phyloP scores from a whole-genome alignment of 257 asterid genomes.

The Ligustrum vulgare region DNA sequence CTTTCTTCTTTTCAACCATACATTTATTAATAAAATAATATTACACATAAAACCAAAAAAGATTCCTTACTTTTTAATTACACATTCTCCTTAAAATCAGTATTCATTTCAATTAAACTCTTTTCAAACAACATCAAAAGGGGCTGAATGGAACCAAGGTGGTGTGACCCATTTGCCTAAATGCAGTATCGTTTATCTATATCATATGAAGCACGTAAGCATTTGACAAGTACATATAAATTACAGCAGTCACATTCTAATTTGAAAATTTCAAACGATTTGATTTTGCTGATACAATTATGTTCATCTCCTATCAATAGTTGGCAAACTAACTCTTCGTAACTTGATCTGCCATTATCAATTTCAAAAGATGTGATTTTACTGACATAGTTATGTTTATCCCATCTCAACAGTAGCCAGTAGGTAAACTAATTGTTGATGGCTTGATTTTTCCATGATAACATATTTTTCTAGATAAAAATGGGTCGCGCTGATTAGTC shows the following conservation, averaged over 20 bases:
- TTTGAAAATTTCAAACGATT: too few species aligned
- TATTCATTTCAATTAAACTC: too few species aligned
- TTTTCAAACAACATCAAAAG: too few species aligned
- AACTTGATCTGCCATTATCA: not conserved
- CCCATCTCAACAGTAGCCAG: not conserved
- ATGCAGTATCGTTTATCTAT: not conserved
- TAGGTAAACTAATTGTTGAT: not conserved
- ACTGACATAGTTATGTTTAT: not conserved
- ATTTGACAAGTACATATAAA: not conserved
- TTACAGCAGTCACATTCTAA: not conserved
- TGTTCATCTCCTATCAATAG: not conserved
- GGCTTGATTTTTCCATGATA: not conserved
- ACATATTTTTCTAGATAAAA: not conserved
- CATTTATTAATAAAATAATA: too few species aligned
- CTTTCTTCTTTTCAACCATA: too few species aligned
- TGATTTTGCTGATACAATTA: not conserved
- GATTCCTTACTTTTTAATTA: too few species aligned
- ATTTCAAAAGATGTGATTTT: not conserved
- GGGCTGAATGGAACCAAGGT: not conserved
- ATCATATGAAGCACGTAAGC: not conserved
- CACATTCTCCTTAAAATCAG: too few species aligned
- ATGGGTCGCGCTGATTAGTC: not conserved
- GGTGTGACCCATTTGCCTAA: not conserved
- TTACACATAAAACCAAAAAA: too few species aligned
- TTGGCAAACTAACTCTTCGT: not conserved